Evolutionary conservation across 2,329 filamentous ascomycete species (phyloP).

Genomic region (Hypoxylon sp.): DNA sequence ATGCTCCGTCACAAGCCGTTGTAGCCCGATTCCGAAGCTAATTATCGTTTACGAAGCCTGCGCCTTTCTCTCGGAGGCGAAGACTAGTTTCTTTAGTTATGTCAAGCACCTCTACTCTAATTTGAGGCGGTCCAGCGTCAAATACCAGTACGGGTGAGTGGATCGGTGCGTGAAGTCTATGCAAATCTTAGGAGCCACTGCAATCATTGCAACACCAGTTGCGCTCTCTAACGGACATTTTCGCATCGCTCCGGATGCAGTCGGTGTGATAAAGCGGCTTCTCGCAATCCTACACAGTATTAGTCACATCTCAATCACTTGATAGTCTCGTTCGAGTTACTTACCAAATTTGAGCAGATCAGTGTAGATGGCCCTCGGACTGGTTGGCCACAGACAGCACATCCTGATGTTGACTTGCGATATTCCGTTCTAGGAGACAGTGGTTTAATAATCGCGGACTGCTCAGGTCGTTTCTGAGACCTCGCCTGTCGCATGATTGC

Average conservation of each 20-base stretch:
- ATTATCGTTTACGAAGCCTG: slow-evolving; percentile 15
- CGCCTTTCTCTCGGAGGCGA: neutral
- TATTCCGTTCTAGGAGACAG: slow-evolving; percentile 50
- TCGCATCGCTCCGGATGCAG: slow-evolving; percentile 56
- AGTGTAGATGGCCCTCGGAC: slow-evolving; percentile 62
- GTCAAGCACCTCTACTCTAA: neutral
- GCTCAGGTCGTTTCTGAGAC: slow-evolving; percentile 46
- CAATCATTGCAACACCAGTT: slow-evolving; percentile 62
- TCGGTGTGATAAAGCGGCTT: slow-evolving; percentile 64
- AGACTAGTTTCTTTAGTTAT: slow-evolving; percentile 4
- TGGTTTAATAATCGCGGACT: slow-evolving; percentile 40
- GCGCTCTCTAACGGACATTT: slow-evolving; percentile 52
- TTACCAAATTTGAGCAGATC: slow-evolving; percentile 64
- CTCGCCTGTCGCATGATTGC: slow-evolving; percentile 58
- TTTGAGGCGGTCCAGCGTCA: slow-evolving; percentile 1
- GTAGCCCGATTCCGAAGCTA: slow-evolving; percentile 6
- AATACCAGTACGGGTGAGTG: neutral
- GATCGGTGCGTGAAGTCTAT: neutral
- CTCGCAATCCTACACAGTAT: slow-evolving; percentile 30
- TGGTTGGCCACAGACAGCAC: slow-evolving; percentile 60
- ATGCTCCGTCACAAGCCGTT: slow-evolving; percentile 7
- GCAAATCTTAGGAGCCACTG: slow-evolving; percentile 23
- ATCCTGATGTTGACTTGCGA: slow-evolving; percentile 59
- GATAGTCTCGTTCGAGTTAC: slow-evolving; percentile 31
- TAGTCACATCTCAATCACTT: slow-evolving; percentile 18